Percentiles rank a stretch among this genome's conserved stretches.
phyloP scores from a whole-genome alignment of 257 asterid genomes.

The Euphrasia confusa region DNA sequence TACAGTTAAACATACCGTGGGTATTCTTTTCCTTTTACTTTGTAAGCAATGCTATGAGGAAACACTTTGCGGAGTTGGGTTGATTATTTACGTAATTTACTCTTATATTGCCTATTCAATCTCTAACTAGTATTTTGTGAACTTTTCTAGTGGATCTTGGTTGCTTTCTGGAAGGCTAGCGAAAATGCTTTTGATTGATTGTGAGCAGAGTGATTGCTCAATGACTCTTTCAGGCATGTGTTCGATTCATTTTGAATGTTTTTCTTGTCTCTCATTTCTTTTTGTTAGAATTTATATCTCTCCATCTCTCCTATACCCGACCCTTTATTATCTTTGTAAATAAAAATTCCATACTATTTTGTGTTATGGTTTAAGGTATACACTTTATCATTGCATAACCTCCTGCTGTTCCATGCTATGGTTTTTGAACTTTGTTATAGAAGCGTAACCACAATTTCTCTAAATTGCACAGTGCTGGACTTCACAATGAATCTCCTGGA shows the following conservation, averaged over 20 bases:
- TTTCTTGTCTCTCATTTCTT: slow-evolving; percentile 7
- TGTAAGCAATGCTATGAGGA: neutral
- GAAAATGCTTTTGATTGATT: slow-evolving; percentile 86
- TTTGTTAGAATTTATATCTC: neutral
- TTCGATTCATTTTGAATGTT: slow-evolving; percentile 18
- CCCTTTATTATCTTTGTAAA: neutral
- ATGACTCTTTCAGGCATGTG: slow-evolving; percentile 88
- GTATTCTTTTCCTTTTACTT: neutral
- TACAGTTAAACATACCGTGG: neutral
- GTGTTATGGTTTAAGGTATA: neutral
- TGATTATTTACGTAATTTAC: slow-evolving; percentile 5
- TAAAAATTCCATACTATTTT: neutral
- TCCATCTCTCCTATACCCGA: neutral
- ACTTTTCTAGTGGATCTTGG: slow-evolving; percentile 68
- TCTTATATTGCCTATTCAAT: slow-evolving; percentile 1
- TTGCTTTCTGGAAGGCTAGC: slow-evolving; percentile 91
- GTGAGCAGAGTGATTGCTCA: slow-evolving; percentile 84
- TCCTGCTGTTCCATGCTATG: neutral
- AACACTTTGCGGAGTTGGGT: slow-evolving; percentile 7
- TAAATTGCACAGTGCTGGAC: slow-evolving; percentile 64
- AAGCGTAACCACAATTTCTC: slow-evolving; percentile 9
- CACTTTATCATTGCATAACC: neutral
- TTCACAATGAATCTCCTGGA: slow-evolving; percentile 76
- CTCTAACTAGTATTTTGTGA: neutral
- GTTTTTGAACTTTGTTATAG: slow-evolving; percentile 10